Conservation (phyloP, 1,284 basidiomycete genomes). For the Phenoliferia sp. region DNA sequence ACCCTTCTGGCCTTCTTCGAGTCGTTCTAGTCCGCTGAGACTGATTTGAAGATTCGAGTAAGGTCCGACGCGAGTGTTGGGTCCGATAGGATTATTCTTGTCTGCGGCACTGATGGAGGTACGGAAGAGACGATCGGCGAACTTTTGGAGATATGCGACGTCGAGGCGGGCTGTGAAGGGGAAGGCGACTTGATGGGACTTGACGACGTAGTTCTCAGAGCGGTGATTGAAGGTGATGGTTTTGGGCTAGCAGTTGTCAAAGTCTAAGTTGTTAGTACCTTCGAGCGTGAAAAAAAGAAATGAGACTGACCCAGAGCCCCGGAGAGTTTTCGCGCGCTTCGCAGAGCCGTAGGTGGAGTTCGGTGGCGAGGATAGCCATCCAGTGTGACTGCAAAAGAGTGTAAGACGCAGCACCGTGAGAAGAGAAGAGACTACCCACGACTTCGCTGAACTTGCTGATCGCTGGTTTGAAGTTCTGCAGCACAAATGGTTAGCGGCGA, state of each 20-base stretch:
- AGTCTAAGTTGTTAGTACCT: background rate
- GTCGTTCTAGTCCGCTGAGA: constrained; percentile 74
- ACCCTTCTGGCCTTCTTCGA: constrained; percentile 74
- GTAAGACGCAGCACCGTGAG: too few relatives aligned
- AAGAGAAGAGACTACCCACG: too few relatives aligned
- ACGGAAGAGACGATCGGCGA: constrained; percentile 73
- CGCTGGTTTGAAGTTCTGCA: constrained; percentile 64
- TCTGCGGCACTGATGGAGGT: constrained; percentile 61
- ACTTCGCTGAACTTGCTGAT: constrained; percentile 70
- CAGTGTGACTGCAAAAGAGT: constrained; percentile 67
- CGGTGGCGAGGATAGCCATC: constrained; percentile 84
- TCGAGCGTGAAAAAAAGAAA: background rate
- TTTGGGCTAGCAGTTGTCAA: constrained; percentile 69
- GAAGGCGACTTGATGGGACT: constrained; percentile 38
- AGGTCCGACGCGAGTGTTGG: constrained; percentile 8
- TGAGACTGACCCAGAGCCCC: constrained; percentile 57
- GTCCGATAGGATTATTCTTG: background rate
- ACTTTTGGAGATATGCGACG: constrained; percentile 57
- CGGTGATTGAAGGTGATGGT: constrained; percentile 72
- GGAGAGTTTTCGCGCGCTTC: constrained; percentile 70
- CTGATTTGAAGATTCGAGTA: constrained; percentile 61
- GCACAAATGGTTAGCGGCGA: background rate
- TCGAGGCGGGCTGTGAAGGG: constrained; percentile 36
- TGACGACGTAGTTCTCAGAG: constrained; percentile 42
- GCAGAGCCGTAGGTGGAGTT: constrained; percentile 74